These are phyloP conservation scores for Xylaria nigripes DNA, from an alignment of 495 filamentous ascomycete genomes.

Conservation along the genomic window DNA sequence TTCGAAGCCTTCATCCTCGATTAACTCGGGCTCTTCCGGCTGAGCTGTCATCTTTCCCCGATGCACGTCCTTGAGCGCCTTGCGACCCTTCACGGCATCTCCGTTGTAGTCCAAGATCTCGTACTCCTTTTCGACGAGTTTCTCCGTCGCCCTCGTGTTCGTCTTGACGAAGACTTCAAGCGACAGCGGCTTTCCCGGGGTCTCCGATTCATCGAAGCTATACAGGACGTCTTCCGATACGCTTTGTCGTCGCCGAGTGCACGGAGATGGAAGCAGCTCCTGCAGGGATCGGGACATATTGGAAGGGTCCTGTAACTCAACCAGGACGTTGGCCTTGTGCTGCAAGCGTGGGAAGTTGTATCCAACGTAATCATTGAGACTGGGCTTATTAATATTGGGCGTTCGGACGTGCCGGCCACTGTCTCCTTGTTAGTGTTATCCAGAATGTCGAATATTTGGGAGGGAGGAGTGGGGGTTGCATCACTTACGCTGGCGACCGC, in stretches of 20 bases:
- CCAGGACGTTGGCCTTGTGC: conserved; percentile 22
- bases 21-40: conserved; percentile 6
- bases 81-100: conserved; percentile 35
- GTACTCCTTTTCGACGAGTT: conserved; percentile 41
- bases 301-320: conserved; percentile 28
- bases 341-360: conserved; percentile 10
- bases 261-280: conserved; percentile 19
- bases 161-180: conserved; percentile 40
- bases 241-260: conserved; percentile 16
- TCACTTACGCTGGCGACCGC: conserved; percentile 16
- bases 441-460: not conserved
- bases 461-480: too few species aligned
- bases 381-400: conserved; percentile 33
- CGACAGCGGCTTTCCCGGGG: conserved; percentile 29
- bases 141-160: conserved; percentile 34
- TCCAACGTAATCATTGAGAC: conserved; percentile 13
- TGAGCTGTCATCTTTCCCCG: conserved; percentile 19
- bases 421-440: conserved; percentile 7
- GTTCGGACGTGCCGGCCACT: conserved; percentile 17
- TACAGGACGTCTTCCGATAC: conserved; percentile 34
- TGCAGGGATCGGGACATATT: conserved; percentile 23
- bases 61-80: conserved; percentile 30
- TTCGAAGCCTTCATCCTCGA: conserved; percentile 42
- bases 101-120: conserved; percentile 40
- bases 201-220: conserved; percentile 36